These are phyloP conservation scores for Blepharisma japonicum DNA, from an alignment of 73 alveolate species.

Conservation along the genomic window DNA sequence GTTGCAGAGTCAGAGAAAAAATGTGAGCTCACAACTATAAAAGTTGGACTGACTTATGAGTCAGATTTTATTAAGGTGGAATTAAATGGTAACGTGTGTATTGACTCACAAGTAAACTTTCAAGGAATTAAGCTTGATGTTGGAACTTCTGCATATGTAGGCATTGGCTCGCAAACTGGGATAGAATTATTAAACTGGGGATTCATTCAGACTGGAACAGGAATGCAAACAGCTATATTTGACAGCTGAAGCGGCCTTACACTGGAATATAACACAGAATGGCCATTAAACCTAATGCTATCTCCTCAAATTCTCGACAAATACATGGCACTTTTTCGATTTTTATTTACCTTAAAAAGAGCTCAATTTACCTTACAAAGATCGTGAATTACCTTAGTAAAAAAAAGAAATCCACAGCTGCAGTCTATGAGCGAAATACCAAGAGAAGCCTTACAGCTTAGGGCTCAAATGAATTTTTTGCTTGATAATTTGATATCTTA, in stretches of 20 bases:
- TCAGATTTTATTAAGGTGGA: background rate
- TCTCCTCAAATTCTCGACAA: conserved; percentile 58
- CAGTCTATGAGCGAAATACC: conserved; percentile 24
- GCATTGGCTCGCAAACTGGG: background rate
- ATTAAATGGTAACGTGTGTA: background rate
- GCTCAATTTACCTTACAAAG: conserved; percentile 50
- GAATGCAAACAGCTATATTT: background rate
- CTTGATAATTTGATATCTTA: conserved; percentile 59
- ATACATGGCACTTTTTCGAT: conserved; percentile 53
- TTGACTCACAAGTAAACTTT: background rate
- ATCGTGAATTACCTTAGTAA: conserved; percentile 34
- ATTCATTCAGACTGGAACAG: background rate
- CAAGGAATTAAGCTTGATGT: background rate
- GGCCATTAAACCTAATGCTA: conserved; percentile 65
- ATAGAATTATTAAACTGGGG: background rate
- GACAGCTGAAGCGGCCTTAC: conserved; percentile 70
- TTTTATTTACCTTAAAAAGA: conserved; percentile 62
- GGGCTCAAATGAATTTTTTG: conserved; percentile 50
- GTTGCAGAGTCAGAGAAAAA: background rate
- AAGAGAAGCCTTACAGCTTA: conserved; percentile 34
- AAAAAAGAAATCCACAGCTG: conserved; percentile 30
- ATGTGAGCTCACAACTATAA: background rate
- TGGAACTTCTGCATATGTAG: conserved; percentile 7
- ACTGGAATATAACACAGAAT: conserved; percentile 50
- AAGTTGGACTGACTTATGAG: background rate